Conservation (phyloP, 2,329 filamentous ascomycete genomes). For the Cladosporium sp. region DNA sequence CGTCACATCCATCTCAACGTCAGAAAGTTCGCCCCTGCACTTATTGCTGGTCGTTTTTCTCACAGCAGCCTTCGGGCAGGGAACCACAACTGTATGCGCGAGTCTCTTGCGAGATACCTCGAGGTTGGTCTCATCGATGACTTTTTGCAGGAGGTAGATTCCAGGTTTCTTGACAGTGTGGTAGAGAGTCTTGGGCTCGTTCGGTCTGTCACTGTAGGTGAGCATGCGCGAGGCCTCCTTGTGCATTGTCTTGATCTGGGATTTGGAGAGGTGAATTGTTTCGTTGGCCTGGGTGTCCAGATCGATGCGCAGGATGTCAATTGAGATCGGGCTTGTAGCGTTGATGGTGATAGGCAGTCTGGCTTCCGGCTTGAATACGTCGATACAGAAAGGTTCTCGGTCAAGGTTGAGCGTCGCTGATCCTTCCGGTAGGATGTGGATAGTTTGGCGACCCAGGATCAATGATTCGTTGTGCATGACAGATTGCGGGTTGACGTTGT, state of each 20-base stretch:
- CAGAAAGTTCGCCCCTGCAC: slow-evolving; percentile 85
- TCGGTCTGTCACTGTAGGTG: slow-evolving; percentile 48
- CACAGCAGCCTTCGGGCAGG: slow-evolving; percentile 79
- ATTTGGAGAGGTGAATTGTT: slow-evolving; percentile 71
- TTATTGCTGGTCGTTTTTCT: slow-evolving; percentile 66
- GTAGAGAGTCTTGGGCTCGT: slow-evolving; percentile 55
- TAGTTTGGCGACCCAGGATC: slow-evolving; percentile 94
- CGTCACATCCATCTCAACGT: slow-evolving; percentile 78
- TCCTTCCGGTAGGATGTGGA: slow-evolving; percentile 96
- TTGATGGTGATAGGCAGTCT: slow-evolving; percentile 88
- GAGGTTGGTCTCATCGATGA: slow-evolving; percentile 90
- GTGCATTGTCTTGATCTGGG: slow-evolving; percentile 74
- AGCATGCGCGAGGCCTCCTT: slow-evolving; percentile 66
- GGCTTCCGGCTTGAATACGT: slow-evolving; percentile 60
- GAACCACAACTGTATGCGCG: slow-evolving; percentile 82
- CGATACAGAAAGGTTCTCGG: slow-evolving; percentile 77
- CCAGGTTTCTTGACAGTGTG: slow-evolving; percentile 83
- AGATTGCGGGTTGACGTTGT: slow-evolving; percentile 81
- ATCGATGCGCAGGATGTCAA: slow-evolving; percentile 87
- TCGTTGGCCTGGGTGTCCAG: slow-evolving; percentile 79
- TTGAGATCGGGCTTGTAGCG: slow-evolving; percentile 82
- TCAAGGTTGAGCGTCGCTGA: slow-evolving; percentile 84
- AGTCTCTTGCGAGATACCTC: slow-evolving; percentile 61
- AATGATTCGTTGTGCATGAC: slow-evolving; percentile 91
- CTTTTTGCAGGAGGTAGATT: slow-evolving; percentile 79